Base-by-base conservation (phyloP, 1,284 basidiomycete genomes). In the Ceratobasidium sp. region DNA sequence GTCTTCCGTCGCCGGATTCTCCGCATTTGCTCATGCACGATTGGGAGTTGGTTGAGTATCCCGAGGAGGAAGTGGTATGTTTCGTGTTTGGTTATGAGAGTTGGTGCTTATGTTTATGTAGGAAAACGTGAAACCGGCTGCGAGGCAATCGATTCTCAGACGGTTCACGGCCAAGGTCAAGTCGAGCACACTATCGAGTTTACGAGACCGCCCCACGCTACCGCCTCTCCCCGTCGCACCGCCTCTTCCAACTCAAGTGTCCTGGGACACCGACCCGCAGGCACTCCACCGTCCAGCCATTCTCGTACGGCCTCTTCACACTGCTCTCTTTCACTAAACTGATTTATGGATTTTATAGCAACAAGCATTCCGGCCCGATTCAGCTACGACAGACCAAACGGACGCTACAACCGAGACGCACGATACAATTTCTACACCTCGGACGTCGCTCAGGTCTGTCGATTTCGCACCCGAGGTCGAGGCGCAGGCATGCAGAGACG, bases 81-180 rank as follows among this genome's bases (percentile, higher is more conserved):
- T 4, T 6, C 41, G 12, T 44, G n/a, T 38, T 60, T 38, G 3
- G 38, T 5, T 38, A 2, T 14, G 18, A 5, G 27, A 35, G 18
- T 41, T 14, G 27, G 27, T 59, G 30, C 55, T 59, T 7, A 59
- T 59, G 27, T 16, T 33, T 16, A 27, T 60, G 6, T 12, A 60
- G 59, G 33, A 30, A n/a, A 38, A 35, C 59, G 30, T 60, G 4
- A 35, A 20, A 27, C 59, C 59, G 6, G 16, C 4, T 10, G 41
- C 41, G 7, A 35, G 41, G n/a, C 33, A 41, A 20, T 60, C 59
- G 3, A 4, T 33, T n/a, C 27, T 46, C 2, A 38, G 41, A 23
- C 62, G 62, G 41, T 64, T 64, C n/a, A 46, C 62, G 20, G 62
- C 14, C 1, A 64, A 23, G 41, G 62, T 64, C 62, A 64, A 41